Evolutionary conservation across 331 rosid genomes (phyloP), one percentile per base, ranked within the genome.

Genomic region (Prunus yedoensis): DNA sequence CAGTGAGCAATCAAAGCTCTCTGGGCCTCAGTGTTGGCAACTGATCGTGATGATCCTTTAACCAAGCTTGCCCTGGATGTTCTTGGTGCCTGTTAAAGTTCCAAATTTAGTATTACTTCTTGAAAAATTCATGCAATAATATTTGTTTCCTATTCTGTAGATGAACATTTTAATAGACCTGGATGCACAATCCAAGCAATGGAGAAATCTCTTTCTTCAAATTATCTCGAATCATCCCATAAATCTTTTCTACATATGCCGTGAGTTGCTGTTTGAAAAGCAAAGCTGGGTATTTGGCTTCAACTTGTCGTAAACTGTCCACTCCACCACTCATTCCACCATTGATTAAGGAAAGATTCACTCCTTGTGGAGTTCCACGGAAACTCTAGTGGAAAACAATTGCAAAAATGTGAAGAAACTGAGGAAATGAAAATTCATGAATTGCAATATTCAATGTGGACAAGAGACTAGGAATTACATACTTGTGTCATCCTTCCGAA

Each of bases 211-310:
- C 96, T 23, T 23, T 23, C 25, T 23, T 23, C 25, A 23, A 23
- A 23, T 23, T 23, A 23, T 23, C 25, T 23, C 97, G 88, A 70
- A 92, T 92, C 97, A 92, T 92, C 80, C 97, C 97, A 68, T 92
- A 92, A 58, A 92, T 90, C 87, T 92, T 92, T 80, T 92, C 97
- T 32, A 90, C 96, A 67, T 90, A 92, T 47, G 97, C 97, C 5
- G 97, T 90, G 76, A 92, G 93, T 87, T 92, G 97, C 84, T 90
- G 97, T 73, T 92, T 92, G 82, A 92, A 92, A 78, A 92, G 96
- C 46, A 92, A 73, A 76, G 97, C 97, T 30, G 97, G 97, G 78
- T 92, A 92, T 82, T 90, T 92, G 82, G 97, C 97, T 75, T 92
- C 97, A 76, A 92, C 93, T 79, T 91, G 97, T 78, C 91, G 84